A percentile compares a stretch with the other conserved stretches of the same genome.
phyloP scores from a whole-genome alignment of 2,329 filamentous ascomycete genomes.

The Pseudogymnoascus sp. region DNA sequence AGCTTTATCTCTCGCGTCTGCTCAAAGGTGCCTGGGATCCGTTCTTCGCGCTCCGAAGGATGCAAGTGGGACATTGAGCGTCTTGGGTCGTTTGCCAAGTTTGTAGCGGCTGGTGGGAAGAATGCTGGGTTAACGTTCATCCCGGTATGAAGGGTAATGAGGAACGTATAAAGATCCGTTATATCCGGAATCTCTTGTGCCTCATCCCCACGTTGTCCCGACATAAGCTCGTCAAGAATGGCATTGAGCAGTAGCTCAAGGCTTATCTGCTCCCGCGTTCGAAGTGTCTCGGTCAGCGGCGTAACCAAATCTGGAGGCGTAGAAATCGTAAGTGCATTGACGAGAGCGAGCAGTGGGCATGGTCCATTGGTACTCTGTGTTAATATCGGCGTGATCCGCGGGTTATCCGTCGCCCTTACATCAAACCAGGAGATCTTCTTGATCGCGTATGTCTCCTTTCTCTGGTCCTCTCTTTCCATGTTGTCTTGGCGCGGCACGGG shows the following conservation, averaged over 20 bases:
- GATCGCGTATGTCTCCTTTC: conserved; percentile 75
- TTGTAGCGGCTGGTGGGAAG: conserved; percentile 44
- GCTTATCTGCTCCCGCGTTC: conserved; percentile 78
- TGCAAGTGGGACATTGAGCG: conserved; percentile 46
- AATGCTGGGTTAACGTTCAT: conserved; percentile 98
- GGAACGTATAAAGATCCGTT: conserved; percentile 75
- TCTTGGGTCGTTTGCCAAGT: conserved; percentile 27
- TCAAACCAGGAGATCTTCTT: conserved; percentile 87
- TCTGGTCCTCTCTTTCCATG: conserved; percentile 14
- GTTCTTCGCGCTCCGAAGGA: conserved; percentile 39
- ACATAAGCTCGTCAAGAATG: conserved; percentile 89
- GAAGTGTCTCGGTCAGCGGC: conserved; percentile 66
- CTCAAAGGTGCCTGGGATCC: conserved; percentile 67
- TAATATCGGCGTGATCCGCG: conserved; percentile 74
- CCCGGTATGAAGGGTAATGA: conserved; percentile 82
- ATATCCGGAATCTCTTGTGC: conserved; percentile 69
- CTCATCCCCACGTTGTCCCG: conserved; percentile 54
- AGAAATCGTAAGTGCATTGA: conserved; percentile 83
- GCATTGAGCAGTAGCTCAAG: conserved; percentile 77
- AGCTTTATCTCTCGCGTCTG: conserved; percentile 81
- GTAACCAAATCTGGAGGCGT: conserved; percentile 60
- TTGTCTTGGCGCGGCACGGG: background rate
- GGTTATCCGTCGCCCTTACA: conserved; percentile 45
- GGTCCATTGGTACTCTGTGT: conserved; percentile 92
- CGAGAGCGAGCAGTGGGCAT: conserved; percentile 83